Evolutionary conservation across 768 basidiomycete genomes (phyloP).

Genomic region (Albatrellus ellisii): DNA sequence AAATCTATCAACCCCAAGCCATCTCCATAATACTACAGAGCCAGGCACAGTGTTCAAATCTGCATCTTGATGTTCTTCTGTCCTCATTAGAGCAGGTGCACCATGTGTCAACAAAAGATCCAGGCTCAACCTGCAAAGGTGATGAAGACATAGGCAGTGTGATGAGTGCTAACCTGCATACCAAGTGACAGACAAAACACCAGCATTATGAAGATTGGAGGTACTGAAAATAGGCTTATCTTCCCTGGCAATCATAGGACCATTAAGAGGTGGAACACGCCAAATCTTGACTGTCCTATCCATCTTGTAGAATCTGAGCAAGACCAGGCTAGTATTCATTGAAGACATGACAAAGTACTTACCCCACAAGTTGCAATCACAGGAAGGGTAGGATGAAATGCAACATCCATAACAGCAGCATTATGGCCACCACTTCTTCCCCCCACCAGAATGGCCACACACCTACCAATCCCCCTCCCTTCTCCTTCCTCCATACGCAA

Average conservation of each 20-base stretch:
- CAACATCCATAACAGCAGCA: slow-evolving; percentile 54
- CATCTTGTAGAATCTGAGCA: slow-evolving; percentile 28
- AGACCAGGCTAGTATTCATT: slow-evolving; percentile 1
- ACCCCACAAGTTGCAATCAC: slow-evolving; percentile 73
- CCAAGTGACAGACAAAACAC: slow-evolving; percentile 55
- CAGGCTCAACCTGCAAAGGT: slow-evolving; percentile 2
- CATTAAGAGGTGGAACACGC: slow-evolving; percentile 32
- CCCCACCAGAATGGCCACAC: slow-evolving; percentile 52
- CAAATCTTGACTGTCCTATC: slow-evolving; percentile 71
- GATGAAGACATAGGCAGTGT: not conserved
- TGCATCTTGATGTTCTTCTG: not conserved
- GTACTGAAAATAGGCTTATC: slow-evolving; percentile 73
- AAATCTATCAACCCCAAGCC: slow-evolving; percentile 54
- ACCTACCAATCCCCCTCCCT: slow-evolving; percentile 45
- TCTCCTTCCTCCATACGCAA: slow-evolving; percentile 45
- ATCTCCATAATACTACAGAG: slow-evolving; percentile 46
- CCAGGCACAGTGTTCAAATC: not conserved
- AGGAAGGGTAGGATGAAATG: slow-evolving; percentile 53
- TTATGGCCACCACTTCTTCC: slow-evolving; percentile 63
- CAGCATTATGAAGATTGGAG: slow-evolving; percentile 47
- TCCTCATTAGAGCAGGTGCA: slow-evolving; percentile 35
- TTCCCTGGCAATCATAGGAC: slow-evolving; percentile 35
- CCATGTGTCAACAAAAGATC: slow-evolving; percentile 35
- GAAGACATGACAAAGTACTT: slow-evolving; percentile 16
- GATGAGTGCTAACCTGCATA: slow-evolving; percentile 15